A percentile compares a stretch with the other conserved stretches of the same genome.
phyloP scores from a whole-genome alignment of 1,284 basidiomycete species.

The Fomitopsis betulina region DNA sequence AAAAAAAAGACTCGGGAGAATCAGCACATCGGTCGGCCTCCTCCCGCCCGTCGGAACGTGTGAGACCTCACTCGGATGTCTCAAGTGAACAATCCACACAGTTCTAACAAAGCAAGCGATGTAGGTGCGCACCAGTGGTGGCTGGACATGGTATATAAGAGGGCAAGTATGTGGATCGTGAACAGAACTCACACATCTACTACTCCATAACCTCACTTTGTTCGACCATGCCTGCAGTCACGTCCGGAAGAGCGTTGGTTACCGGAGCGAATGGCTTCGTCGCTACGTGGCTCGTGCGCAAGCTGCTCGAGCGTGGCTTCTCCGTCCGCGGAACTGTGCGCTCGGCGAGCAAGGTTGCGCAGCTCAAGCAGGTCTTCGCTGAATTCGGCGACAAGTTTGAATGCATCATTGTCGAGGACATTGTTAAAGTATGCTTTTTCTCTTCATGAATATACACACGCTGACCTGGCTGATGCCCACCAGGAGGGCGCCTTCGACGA shows the following conservation, averaged over 20 bases:
- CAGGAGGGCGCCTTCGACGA: conserved; percentile 37
- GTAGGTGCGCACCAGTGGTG: too few relatives aligned
- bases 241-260: conserved; percentile 24
- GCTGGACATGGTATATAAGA: not conserved
- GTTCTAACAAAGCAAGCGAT: not conserved
- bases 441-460: not conserved
- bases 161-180: not conserved
- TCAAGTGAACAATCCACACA: not conserved
- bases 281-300: conserved; percentile 27
- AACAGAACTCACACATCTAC: not conserved
- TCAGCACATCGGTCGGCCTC: not conserved
- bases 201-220: not conserved
- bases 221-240: conserved; percentile 23
- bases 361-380: not conserved
- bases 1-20: too few relatives aligned
- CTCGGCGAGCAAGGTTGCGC: conserved; percentile 15
- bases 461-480: not conserved
- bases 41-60: not conserved
- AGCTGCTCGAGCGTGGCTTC: conserved; percentile 28
- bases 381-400: conserved; percentile 41
- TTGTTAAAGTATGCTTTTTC: conserved; percentile 37
- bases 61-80: not conserved
- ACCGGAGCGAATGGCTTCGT: conserved; percentile 29
- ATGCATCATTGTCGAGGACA: conserved; percentile 50
- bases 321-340: conserved; percentile 47